These are phyloP conservation scores for Stylosanthes scabra DNA, from an alignment of 331 rosid genomes.

Conservation along the genomic window DNA sequence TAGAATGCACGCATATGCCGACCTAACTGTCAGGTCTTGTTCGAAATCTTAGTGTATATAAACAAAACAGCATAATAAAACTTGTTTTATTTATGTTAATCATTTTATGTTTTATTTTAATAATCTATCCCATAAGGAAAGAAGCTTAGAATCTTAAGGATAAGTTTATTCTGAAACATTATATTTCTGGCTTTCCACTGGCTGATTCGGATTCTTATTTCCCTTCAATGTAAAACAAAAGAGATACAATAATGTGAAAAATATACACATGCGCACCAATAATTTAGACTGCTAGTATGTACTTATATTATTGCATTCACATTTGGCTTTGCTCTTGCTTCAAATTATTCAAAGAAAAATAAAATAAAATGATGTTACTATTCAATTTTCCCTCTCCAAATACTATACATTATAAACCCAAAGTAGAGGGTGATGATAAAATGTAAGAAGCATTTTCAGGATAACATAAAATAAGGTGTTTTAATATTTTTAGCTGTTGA, in stretches of 20 bases:
- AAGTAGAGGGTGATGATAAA: too few species aligned
- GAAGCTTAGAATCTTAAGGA: slow-evolving; percentile 44
- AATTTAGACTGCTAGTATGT: neutral
- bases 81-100: slow-evolving; percentile 1
- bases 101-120: neutral
- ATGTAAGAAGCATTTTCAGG: too few species aligned
- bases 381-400: neutral
- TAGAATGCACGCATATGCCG: slow-evolving; percentile 27
- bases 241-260: slow-evolving; percentile 29
- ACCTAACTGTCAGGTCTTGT: slow-evolving; percentile 41
- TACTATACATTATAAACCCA: neutral
- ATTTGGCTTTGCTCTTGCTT: slow-evolving; percentile 7
- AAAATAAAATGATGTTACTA: neutral
- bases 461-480: too few species aligned
- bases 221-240: slow-evolving; percentile 22
- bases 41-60: slow-evolving; percentile 47
- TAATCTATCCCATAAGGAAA: slow-evolving; percentile 23
- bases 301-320: neutral
- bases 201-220: slow-evolving; percentile 46
- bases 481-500: too few species aligned
- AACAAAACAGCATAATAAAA: slow-evolving; percentile 11
- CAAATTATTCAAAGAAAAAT: slow-evolving; percentile 7
- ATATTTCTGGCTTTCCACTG: slow-evolving; percentile 23
- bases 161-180: slow-evolving; percentile 39
- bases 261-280: slow-evolving; percentile 22